Conservation (phyloP, 495 filamentous ascomycete species). For the Penicillium pulvis region DNA sequence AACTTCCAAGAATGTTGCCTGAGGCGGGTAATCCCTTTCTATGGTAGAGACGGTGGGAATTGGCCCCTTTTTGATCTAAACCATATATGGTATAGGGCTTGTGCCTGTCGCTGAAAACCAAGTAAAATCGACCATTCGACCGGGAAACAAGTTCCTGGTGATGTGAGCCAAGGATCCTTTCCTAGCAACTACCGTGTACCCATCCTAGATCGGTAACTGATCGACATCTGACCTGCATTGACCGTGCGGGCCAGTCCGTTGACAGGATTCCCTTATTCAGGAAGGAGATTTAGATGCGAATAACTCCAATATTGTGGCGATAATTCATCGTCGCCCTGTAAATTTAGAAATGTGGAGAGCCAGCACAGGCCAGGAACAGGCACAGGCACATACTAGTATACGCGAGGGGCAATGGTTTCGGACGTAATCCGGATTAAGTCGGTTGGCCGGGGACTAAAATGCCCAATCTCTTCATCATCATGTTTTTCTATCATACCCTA, state of each 20-base stretch:
- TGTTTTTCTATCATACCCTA: no score
- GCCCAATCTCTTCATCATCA: no score
- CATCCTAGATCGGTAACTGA: not conserved
- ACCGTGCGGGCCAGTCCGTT: not conserved
- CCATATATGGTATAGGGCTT: not conserved
- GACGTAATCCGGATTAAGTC: no score
- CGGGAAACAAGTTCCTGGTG: not conserved
- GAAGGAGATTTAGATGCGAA: not conserved
- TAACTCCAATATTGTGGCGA: no score
- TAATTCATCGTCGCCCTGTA: no score
- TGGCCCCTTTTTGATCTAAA: not conserved
- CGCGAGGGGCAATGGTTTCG: no score
- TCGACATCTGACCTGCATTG: not conserved
- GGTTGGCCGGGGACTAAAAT: no score
- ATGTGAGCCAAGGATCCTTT: not conserved
- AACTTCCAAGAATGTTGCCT: conserved; percentile 23
- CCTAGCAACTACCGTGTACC: not conserved
- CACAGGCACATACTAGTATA: no score
- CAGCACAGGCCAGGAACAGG: no score
- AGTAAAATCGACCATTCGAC: not conserved
- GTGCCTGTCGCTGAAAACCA: not conserved
- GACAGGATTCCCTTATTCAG: not conserved
- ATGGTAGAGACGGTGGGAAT: not conserved
- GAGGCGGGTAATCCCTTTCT: conserved; percentile 8
- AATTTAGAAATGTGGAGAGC: no score